A percentile compares a stretch with the other conserved stretches of the same genome.
Evolutionary conservation across 2,329 filamentous ascomycete genomes (phyloP).

Genomic region (Sporothrix variecibatus): DNA sequence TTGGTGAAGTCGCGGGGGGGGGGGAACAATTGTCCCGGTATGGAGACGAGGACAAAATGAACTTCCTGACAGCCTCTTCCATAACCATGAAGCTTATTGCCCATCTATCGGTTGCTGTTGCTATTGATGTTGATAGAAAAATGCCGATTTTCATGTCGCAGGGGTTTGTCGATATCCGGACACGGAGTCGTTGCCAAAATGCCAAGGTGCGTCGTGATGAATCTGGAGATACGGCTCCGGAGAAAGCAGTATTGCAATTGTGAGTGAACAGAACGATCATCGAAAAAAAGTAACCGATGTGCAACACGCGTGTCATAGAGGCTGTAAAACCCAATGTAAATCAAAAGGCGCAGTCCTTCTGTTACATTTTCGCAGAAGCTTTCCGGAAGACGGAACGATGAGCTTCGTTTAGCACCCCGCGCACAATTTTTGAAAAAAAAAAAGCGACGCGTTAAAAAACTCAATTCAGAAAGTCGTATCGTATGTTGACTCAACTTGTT

Average conservation of each 20-base stretch:
- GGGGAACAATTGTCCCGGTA: background rate
- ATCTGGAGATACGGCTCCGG: background rate
- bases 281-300: background rate
- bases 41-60: background rate
- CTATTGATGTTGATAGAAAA: background rate
- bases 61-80: background rate
- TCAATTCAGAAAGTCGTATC: background rate
- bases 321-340: background rate
- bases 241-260: background rate
- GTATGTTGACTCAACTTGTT: background rate
- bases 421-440: background rate
- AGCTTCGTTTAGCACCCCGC: background rate
- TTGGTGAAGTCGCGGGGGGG: background rate
- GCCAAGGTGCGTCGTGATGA: background rate
- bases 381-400: background rate
- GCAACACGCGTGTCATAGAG: background rate
- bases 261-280: no score
- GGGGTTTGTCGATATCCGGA: background rate
- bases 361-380: conserved; percentile 4
- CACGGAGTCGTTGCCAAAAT: background rate
- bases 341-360: background rate
- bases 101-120: background rate
- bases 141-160: background rate
- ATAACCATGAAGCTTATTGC: background rate
- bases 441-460: background rate